Base-by-base conservation (phyloP, 176 grass and related monocot genomes). In the Carex kokanica region DNA sequence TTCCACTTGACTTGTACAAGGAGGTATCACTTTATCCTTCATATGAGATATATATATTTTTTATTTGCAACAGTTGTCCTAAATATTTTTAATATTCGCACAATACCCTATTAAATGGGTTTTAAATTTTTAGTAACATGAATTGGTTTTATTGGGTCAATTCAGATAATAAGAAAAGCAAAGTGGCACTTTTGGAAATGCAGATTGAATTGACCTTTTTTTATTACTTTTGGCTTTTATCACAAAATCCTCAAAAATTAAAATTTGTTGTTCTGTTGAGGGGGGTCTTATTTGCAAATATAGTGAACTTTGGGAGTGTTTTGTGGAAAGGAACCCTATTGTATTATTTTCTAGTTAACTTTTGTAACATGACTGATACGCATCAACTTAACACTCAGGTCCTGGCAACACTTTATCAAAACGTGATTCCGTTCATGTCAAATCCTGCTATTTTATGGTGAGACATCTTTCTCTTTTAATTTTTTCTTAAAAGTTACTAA, bases 1-100 rank as follows among this genome's bases (percentile, higher is more conserved):
- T 98, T 82, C 87, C 92, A n/a, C 83, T 94, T 79, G 92, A 95
- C 91, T 89, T 98, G 20, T 98, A 98, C 80, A 98, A 98, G 86
- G 90, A 98, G 95, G 95, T 98, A 94, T 82, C 24, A 23, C 25
- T 17, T 77, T 67, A 5, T 61, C 41, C 6, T 64, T 4, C 61
- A 45, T 24, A 68, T 25, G 3, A 14, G 3, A 74, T 52, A 14
- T 21, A 25, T 49, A 6, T 32, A 38, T 51, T 38, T 38, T 53
- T 53, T 74, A 70, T 24, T 52, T 27, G 45, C 47, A 74, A 74
- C 36, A 17, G 17, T 70, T 70, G 45, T 67, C 27, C 64, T 67
- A 36, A 17, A 74, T 51, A 52, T 52, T 74, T 69, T 51, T 8
- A 72, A 47, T 72, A 13, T 72, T 49, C 13, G 20, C 64, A 40